A percentile compares a stretch with the other conserved stretches of the same genome.
Conservation (phyloP, 164 flowering plant species). For the Brasenia schreberi region DNA sequence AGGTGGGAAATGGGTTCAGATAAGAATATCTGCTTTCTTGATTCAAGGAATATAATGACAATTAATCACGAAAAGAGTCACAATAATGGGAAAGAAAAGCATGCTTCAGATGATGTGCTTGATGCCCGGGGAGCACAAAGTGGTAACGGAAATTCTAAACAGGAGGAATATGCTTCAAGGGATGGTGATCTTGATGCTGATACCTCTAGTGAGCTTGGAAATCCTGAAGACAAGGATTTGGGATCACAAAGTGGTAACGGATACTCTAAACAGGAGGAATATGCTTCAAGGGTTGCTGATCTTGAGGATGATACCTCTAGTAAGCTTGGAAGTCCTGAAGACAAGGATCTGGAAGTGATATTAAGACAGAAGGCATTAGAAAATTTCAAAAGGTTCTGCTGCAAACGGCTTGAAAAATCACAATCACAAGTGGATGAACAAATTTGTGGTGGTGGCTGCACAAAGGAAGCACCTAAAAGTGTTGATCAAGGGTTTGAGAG, state of each 20-base stretch:
- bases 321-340: slow-evolving; percentile 11
- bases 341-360: slow-evolving; percentile 46
- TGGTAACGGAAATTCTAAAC: background rate
- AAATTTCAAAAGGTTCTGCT: slow-evolving; percentile 56
- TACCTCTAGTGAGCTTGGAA: background rate
- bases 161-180: background rate
- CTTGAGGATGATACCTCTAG: slow-evolving; percentile 13
- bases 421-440: slow-evolving; percentile 5
- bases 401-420: slow-evolving; percentile 12
- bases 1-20: slow-evolving; percentile 6
- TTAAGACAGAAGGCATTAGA: slow-evolving; percentile 77
- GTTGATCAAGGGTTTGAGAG: background rate
- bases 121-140: slow-evolving; percentile 9
- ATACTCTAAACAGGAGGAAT: background rate
- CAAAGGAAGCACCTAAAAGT: background rate
- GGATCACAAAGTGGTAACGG: background rate
- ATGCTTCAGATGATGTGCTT: slow-evolving; percentile 6
- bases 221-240: background rate
- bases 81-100: background rate
- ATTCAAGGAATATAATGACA: slow-evolving; percentile 55
- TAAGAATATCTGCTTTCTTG: slow-evolving; percentile 32
- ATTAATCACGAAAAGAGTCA: slow-evolving; percentile 21
- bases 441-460: slow-evolving; percentile 8
- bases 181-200: background rate
- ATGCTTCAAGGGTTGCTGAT: slow-evolving; percentile 3